Evolutionary conservation across 2,329 filamentous ascomycete species (phyloP).

Genomic region (Epichloe uncinata): DNA sequence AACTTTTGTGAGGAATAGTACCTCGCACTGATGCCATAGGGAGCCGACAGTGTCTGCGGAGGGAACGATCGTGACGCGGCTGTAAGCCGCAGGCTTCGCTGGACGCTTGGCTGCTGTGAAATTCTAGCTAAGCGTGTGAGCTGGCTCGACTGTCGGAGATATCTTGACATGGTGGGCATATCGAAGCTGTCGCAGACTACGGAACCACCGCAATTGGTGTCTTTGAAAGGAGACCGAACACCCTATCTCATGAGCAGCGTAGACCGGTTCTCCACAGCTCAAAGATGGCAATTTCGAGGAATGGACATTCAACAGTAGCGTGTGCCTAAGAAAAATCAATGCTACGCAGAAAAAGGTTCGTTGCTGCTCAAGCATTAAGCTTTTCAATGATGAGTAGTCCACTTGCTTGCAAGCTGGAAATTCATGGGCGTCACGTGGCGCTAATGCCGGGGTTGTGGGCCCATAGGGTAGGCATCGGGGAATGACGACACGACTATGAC

Average conservation of each 20-base stretch:
- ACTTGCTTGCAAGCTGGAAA: constrained; percentile 16
- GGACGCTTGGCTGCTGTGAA: constrained; percentile 37
- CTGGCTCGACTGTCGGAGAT: constrained; percentile 53
- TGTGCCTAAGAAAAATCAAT: constrained; percentile 8
- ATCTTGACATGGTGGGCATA: constrained; percentile 44
- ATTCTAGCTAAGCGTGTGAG: constrained; percentile 49
- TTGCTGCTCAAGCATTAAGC: constrained; percentile 8
- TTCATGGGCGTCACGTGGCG: constrained; percentile 18
- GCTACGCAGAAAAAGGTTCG: not conserved
- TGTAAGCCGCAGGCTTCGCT: constrained; percentile 27
- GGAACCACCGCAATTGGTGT: constrained; percentile 21
- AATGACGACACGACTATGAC: not conserved
- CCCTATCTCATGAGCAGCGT: constrained; percentile 21
- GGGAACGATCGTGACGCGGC: constrained; percentile 18
- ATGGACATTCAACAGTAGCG: constrained; percentile 10
- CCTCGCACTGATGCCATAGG: constrained; percentile 22
- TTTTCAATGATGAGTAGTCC: constrained; percentile 14
- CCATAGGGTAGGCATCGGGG: constrained; percentile 1
- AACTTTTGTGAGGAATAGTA: constrained; percentile 24
- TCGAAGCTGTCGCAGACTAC: constrained; percentile 17
- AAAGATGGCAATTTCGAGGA: not conserved
- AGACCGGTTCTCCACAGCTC: constrained; percentile 10
- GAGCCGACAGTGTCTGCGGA: constrained; percentile 22
- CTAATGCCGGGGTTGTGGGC: constrained; percentile 1
- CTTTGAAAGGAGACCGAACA: constrained; percentile 12